phyloP scores from a whole-genome alignment of 2,329 filamentous ascomycete genomes.

The Fusarium chlamydosporum region DNA sequence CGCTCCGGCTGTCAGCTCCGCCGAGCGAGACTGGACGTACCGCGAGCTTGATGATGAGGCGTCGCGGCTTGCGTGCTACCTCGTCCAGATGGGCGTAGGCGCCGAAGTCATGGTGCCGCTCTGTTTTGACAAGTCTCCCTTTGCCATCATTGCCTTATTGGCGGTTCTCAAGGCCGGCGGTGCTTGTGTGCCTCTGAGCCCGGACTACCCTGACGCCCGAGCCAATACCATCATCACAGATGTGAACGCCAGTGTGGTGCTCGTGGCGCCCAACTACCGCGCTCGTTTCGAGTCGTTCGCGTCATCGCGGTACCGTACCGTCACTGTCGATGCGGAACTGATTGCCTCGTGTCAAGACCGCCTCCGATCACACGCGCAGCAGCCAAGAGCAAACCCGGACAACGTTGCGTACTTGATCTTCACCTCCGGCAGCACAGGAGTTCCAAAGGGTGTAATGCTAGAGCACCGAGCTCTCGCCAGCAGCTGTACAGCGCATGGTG shows the following conservation, averaged over 20 bases:
- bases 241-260: conserved; percentile 16
- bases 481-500: conserved; percentile 15
- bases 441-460: conserved; percentile 26
- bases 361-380: conserved; percentile 14
- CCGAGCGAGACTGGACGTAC: conserved; percentile 19
- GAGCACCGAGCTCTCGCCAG: conserved; percentile 28
- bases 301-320: conserved; percentile 11
- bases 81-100: conserved; percentile 18
- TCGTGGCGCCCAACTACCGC: conserved; percentile 10
- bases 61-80: conserved; percentile 15
- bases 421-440: conserved; percentile 34
- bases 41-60: conserved; percentile 18
- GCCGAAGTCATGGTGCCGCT: conserved; percentile 17
- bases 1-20: conserved; percentile 16
- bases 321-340: conserved; percentile 12
- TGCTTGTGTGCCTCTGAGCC: conserved; percentile 14
- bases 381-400: conserved; percentile 13
- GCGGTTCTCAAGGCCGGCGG: conserved; percentile 15
- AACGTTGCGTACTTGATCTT: conserved; percentile 26
- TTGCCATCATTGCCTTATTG: conserved; percentile 14
- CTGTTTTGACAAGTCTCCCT: conserved; percentile 15
- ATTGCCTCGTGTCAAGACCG: conserved; percentile 12
- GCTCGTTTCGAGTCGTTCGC: conserved; percentile 17
- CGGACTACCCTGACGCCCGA: conserved; percentile 15
- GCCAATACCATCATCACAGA: conserved; percentile 17